Conservation (phyloP, 495 filamentous ascomycete genomes). For the Penicillium tannophilum region DNA sequence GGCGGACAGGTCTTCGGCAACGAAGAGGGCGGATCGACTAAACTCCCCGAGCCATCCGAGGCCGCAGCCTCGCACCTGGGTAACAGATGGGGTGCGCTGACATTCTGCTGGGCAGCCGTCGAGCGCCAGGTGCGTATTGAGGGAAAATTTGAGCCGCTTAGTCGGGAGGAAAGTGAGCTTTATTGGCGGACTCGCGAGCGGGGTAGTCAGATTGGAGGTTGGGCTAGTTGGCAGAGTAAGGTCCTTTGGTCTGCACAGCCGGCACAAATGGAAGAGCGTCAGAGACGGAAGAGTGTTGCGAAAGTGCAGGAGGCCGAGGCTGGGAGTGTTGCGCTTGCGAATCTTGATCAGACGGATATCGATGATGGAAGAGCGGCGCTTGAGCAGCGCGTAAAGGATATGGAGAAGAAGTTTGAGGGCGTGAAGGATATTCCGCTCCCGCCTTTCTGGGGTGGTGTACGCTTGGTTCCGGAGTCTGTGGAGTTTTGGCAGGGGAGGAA, state of each 20-base stretch:
- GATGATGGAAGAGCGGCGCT: slow-evolving; percentile 67
- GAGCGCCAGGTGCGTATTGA: slow-evolving; percentile 89
- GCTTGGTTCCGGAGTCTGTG: slow-evolving; percentile 80
- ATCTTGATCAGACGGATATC: slow-evolving; percentile 61
- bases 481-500: slow-evolving; percentile 96
- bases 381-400: slow-evolving; percentile 68
- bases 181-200: slow-evolving; percentile 84
- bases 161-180: slow-evolving; percentile 72
- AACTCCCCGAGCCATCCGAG: slow-evolving; percentile 35
- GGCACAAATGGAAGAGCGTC: slow-evolving; percentile 23
- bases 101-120: slow-evolving; percentile 60
- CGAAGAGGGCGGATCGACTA: slow-evolving; percentile 29
- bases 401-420: slow-evolving; percentile 71
- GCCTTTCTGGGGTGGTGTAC: slow-evolving; percentile 90
- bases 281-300: slow-evolving; percentile 36
- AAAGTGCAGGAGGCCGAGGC: slow-evolving; percentile 41
- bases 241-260: slow-evolving; percentile 56
- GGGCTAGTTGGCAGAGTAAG: slow-evolving; percentile 87
- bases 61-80: slow-evolving; percentile 22
- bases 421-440: slow-evolving; percentile 82
- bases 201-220: slow-evolving; percentile 84
- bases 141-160: slow-evolving; percentile 68
- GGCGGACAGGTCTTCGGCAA: slow-evolving; percentile 45
- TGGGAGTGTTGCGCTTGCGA: slow-evolving; percentile 42
- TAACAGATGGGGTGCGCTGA: slow-evolving; percentile 49